These are phyloP conservation scores for Dichotomocladium elegans DNA, from an alignment of 371 early-diverging fungal genomes.

Conservation along the genomic window DNA sequence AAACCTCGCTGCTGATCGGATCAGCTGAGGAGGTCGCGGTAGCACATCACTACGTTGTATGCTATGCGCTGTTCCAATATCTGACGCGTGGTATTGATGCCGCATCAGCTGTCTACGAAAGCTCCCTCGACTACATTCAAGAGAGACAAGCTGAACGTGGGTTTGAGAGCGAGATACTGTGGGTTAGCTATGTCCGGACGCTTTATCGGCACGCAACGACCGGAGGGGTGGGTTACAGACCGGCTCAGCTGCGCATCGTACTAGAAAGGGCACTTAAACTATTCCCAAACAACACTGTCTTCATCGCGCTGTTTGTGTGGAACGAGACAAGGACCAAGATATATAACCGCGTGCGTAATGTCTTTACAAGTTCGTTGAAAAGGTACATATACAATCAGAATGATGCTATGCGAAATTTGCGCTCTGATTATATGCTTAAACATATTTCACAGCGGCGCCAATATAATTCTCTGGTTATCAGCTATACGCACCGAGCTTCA, in stretches of 20 bases:
- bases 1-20: conserved; percentile 19
- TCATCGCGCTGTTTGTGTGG: conserved; percentile 59
- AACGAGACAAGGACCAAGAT: conserved; percentile 65
- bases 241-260: conserved; percentile 45
- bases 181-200: conserved; percentile 41
- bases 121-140: conserved; percentile 34
- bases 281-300: conserved; percentile 60
- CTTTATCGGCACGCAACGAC: conserved; percentile 38
- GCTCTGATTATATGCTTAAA: neutral
- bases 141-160: conserved; percentile 37
- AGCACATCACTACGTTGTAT: conserved; percentile 36
- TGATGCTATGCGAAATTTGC: neutral
- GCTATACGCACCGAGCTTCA: conserved; percentile 62
- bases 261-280: conserved; percentile 40
- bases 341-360: conserved; percentile 57
- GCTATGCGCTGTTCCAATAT: conserved; percentile 56
- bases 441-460: conserved; percentile 35
- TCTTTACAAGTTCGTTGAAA: conserved; percentile 33
- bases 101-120: conserved; percentile 48
- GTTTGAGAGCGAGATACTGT: conserved; percentile 37
- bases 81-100: conserved; percentile 44
- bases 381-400: too few species aligned
- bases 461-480: conserved; percentile 58
- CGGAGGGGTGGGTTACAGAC: conserved; percentile 37
- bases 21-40: conserved; percentile 24